phyloP scores from a whole-genome alignment of 2,329 filamentous ascomycete genomes.

The Fusarium buharicum region DNA sequence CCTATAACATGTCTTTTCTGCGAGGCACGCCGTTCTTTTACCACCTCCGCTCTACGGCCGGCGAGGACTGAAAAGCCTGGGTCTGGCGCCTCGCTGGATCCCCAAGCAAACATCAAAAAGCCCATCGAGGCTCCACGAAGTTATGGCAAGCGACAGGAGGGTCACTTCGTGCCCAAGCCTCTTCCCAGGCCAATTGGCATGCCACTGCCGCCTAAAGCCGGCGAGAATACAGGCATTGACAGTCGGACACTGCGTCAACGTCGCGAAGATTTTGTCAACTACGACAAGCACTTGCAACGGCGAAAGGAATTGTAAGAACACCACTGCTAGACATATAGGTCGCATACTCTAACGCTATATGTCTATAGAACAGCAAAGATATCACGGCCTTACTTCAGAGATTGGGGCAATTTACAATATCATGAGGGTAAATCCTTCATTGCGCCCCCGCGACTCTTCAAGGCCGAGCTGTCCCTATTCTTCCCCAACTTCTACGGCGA shows the following conservation, averaged over 20 bases:
- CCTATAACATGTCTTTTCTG: slow-evolving; percentile 60
- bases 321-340: neutral
- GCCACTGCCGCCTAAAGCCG: slow-evolving; percentile 74
- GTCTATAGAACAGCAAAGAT: slow-evolving; percentile 74
- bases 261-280: slow-evolving; percentile 83
- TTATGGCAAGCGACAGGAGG: slow-evolving; percentile 65
- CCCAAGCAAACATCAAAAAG: slow-evolving; percentile 54
- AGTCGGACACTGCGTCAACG: slow-evolving; percentile 72
- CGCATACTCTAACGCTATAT: slow-evolving; percentile 11
- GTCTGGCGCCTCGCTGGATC: slow-evolving; percentile 51
- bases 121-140: slow-evolving; percentile 68
- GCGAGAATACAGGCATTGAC: slow-evolving; percentile 86
- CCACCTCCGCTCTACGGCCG: slow-evolving; percentile 53
- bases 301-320: slow-evolving; percentile 76
- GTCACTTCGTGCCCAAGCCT: slow-evolving; percentile 67
- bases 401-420: slow-evolving; percentile 86
- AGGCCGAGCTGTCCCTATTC: slow-evolving; percentile 82
- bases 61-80: slow-evolving; percentile 50
- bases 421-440: slow-evolving; percentile 94
- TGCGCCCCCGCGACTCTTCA: slow-evolving; percentile 85
- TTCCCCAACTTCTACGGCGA: slow-evolving; percentile 91
- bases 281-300: slow-evolving; percentile 82
- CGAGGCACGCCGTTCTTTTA: slow-evolving; percentile 62
- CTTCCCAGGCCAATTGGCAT: slow-evolving; percentile 84
- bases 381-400: slow-evolving; percentile 90